Conservation (phyloP, 2,329 filamentous ascomycete genomes). For the Fusarium proliferatum region DNA sequence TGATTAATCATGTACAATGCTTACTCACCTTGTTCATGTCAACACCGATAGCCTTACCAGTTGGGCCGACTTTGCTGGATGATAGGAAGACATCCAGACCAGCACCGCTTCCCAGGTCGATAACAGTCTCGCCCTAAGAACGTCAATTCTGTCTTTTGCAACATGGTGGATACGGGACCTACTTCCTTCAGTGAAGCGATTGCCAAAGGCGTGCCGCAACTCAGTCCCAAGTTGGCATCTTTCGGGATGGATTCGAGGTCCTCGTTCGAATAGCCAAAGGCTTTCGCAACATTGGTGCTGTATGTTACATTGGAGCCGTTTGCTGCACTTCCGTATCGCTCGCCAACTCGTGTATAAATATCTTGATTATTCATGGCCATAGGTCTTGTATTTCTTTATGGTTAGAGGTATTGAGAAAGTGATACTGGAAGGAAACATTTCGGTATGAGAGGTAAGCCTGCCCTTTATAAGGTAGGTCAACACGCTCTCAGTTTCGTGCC, state of each 20-base stretch:
- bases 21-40: conserved; percentile 10
- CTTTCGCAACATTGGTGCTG: conserved; percentile 1
- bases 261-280: conserved; percentile 6
- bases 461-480: not conserved
- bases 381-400: rapidly evolving
- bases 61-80: not conserved
- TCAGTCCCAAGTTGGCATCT: not conserved
- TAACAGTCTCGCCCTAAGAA: not conserved
- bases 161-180: rapidly evolving
- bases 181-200: not conserved
- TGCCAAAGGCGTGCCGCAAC: conserved; percentile 1
- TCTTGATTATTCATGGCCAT: not conserved
- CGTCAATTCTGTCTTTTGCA: rapidly evolving
- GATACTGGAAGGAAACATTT: not conserved
- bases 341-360: not conserved
- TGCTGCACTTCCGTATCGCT: not conserved
- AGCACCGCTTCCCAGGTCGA: conserved; percentile 13
- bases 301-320: not conserved
- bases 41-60: not conserved
- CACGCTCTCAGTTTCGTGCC: not conserved
- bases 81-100: not conserved
- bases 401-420: not conserved
- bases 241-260: not conserved
- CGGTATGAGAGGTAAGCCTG: not conserved
- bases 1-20: no score